Evolutionary conservation across 768 basidiomycete species (phyloP), one percentile per base, ranked within the genome.

Genomic region (Baorangia bicolor): DNA sequence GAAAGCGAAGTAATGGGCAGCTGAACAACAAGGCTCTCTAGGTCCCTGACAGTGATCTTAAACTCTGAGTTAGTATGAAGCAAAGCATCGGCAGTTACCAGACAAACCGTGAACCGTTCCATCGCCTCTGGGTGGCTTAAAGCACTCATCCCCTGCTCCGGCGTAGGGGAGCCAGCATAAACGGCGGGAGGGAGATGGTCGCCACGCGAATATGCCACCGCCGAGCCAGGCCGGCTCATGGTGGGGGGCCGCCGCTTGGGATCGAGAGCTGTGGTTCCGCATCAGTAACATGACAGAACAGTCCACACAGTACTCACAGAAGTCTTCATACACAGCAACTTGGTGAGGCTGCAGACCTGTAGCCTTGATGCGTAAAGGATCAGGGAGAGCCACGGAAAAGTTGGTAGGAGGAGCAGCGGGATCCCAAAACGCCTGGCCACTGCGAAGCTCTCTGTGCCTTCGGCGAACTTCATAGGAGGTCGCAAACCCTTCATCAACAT

Each of bases 301-400:
- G 16, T 33, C 46, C 33, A 47, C 23, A 49, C 20, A 18, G 9
- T 34, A 71, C 74, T 62, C 65, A 84, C 93, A 88, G 61, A 99
- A 98, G 68, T 99, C 97, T 63, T 98, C 94, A 73, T 99, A 99
- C 12, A 99, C 94, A 44, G 84, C 82, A 34, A 86, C 74, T 71
- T 99, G 97, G 60, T 86, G 83, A 20, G 81, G 76, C 58, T 92
- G 88, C 11, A 99, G 76, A 37, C 97, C 97, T 41, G 78, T 84
- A 12, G 85, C 77, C 65, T 91, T 90, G 69, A 98, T 83, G 35
- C 94, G 85, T 45, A 99, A 77, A 27, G 91, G 87, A 62, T 98
- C 94, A 4, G 97, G 97, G 40, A 99, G 80, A 50, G 76, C 82
- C 4, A 80, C 73, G 5, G 85, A 81, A 64, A 92, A 90, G 56